Conservation (phyloP, 2,329 filamentous ascomycete species). For the Hortaea werneckii region DNA sequence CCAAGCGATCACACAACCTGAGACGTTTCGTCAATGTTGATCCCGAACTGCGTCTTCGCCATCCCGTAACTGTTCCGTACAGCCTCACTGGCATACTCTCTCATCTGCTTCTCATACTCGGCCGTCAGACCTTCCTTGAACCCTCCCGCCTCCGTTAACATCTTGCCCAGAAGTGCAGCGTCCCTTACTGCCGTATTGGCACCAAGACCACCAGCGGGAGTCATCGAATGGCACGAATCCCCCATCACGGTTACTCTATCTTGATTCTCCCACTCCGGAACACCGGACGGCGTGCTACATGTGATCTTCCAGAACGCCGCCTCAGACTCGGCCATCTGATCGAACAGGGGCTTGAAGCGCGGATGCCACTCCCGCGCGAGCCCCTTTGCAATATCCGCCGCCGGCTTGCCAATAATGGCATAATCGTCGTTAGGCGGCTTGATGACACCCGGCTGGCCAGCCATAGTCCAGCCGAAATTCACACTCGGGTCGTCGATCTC, state of each 20-base stretch:
- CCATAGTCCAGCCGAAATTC: conserved; percentile 56
- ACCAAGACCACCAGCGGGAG: conserved; percentile 44
- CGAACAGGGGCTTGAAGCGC: conserved; percentile 46
- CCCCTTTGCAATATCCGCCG: conserved; percentile 48
- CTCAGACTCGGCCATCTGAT: conserved; percentile 46
- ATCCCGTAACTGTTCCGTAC: conserved; percentile 45
- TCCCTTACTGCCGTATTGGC: conserved; percentile 49
- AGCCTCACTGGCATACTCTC: conserved; percentile 45
- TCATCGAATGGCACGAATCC: conserved; percentile 50
- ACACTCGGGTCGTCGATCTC: conserved; percentile 50
- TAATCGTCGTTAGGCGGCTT: conserved; percentile 50
- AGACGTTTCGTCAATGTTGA: conserved; percentile 11
- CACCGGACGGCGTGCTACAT: conserved; percentile 49
- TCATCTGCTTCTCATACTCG: conserved; percentile 31
- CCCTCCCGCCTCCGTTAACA: conserved; percentile 45
- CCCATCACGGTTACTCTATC: conserved; percentile 49
- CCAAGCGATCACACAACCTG: not conserved
- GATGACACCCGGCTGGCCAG: conserved; percentile 47
- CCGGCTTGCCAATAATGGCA: conserved; percentile 45
- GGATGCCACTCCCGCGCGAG: conserved; percentile 48
- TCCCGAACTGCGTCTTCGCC: conserved; percentile 33
- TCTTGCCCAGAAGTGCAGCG: conserved; percentile 43
- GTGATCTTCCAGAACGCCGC: conserved; percentile 60
- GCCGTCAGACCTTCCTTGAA: conserved; percentile 30
- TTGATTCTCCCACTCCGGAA: conserved; percentile 51